phyloP scores from a whole-genome alignment of 345 rosid species.

The Eucalyptus tenuipes region DNA sequence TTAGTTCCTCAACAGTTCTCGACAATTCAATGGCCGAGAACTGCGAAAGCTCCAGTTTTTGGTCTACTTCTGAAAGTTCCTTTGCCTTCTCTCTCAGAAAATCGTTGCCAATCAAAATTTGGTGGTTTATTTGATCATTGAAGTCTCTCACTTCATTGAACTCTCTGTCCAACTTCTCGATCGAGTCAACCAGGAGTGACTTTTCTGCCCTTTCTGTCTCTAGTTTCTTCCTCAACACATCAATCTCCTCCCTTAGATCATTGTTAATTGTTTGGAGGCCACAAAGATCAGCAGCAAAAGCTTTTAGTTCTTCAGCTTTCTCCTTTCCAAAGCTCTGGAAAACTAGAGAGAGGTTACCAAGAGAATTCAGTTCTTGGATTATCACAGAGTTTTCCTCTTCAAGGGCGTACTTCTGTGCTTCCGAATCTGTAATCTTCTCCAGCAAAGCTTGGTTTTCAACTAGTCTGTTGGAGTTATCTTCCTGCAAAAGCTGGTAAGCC shows the following conservation, averaged over 20 bases:
- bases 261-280: slow-evolving; percentile 17
- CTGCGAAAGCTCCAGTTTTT: slow-evolving; percentile 53
- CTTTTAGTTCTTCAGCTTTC: slow-evolving; percentile 39
- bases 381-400: slow-evolving; percentile 43
- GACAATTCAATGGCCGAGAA: slow-evolving; percentile 38
- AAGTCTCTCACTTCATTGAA: slow-evolving; percentile 39
- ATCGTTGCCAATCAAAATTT: slow-evolving; percentile 34
- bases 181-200: slow-evolving; percentile 22
- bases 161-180: slow-evolving; percentile 41
- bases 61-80: slow-evolving; percentile 57
- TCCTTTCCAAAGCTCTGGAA: slow-evolving; percentile 38
- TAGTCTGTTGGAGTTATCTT: slow-evolving; percentile 33
- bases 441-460: slow-evolving; percentile 31
- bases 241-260: slow-evolving; percentile 36
- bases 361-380: slow-evolving; percentile 39
- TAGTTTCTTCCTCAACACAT: slow-evolving; percentile 31
- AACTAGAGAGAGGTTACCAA: slow-evolving; percentile 34
- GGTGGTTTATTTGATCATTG: slow-evolving; percentile 44
- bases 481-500: slow-evolving; percentile 31
- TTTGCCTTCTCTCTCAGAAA: slow-evolving; percentile 39
- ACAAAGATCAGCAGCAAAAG: slow-evolving; percentile 26
- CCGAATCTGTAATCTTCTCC: slow-evolving; percentile 28
- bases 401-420: slow-evolving; percentile 29
- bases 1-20: slow-evolving; percentile 50
- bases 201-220: slow-evolving; percentile 33